phyloP scores from a whole-genome alignment of 352 stramenopile genomes.

The Pythium sukuiense region DNA sequence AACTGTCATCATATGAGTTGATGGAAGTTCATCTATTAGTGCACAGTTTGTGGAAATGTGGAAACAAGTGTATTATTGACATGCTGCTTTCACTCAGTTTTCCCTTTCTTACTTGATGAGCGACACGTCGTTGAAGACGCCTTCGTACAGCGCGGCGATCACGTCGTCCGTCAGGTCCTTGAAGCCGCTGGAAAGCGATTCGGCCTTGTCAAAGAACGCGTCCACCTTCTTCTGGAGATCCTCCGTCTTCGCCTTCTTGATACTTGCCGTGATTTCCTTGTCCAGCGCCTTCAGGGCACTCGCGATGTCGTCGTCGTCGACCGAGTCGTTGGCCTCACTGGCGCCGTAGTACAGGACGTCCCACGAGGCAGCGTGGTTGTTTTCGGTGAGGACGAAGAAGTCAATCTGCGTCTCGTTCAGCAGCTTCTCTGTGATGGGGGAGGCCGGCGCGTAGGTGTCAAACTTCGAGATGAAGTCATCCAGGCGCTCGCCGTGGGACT shows the following conservation, averaged over 20 bases:
- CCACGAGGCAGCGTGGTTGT: background rate
- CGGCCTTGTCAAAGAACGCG: background rate
- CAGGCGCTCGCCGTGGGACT: background rate
- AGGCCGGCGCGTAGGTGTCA: background rate
- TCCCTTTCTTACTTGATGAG: background rate
- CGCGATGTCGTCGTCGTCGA: background rate
- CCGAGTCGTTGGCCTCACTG: background rate
- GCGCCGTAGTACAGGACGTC: conserved; percentile 2
- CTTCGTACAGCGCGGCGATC: background rate
- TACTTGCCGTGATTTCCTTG: background rate
- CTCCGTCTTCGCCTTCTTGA: background rate
- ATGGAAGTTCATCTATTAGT: too few relatives aligned
- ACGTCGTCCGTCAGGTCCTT: background rate
- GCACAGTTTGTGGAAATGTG: too few relatives aligned
- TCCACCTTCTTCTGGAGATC: conserved; percentile 1
- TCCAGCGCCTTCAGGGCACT: background rate
- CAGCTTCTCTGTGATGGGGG: background rate
- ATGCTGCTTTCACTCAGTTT: background rate
- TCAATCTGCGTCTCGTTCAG: background rate
- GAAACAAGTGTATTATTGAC: background rate
- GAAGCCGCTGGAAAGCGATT: background rate
- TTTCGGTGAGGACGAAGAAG: background rate
- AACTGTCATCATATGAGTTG: background rate
- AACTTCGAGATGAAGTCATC: background rate
- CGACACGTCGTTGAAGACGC: background rate